Percentiles rank a stretch among this genome's conserved stretches.
These are phyloP conservation scores for Flaveria ramosissima DNA, from an alignment of 129 eudicot species.

Conservation along the genomic window DNA sequence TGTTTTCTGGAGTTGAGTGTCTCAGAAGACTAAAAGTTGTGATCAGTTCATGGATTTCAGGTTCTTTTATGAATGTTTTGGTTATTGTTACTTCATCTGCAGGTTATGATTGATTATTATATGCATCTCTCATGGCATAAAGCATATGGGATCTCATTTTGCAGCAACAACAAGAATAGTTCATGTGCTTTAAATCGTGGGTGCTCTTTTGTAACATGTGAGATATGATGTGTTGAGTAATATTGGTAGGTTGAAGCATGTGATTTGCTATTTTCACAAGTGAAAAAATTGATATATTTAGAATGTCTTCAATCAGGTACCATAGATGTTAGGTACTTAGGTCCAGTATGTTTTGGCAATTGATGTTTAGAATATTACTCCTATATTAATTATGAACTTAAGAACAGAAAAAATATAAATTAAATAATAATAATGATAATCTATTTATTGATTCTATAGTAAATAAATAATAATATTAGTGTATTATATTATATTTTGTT, in stretches of 20 bases:
- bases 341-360: background rate
- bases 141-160: constrained; percentile 4
- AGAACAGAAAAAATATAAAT: too few relatives aligned
- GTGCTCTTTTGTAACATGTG: constrained; percentile 9
- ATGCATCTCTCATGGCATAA: background rate
- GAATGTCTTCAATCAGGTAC: background rate
- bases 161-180: background rate
- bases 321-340: background rate
- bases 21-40: background rate
- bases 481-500: too few relatives aligned
- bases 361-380: background rate
- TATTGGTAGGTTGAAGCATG: constrained; percentile 16
- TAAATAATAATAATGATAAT: too few relatives aligned
- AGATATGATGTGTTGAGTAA: background rate
- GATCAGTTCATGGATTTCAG: background rate
- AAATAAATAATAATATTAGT: too few relatives aligned
- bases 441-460: too few relatives aligned
- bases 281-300: background rate
- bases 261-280: background rate
- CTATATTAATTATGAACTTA: too few relatives aligned
- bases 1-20: background rate
- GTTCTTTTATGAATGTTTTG: background rate
- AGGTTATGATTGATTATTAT: constrained; percentile 13
- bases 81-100: background rate
- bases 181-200: background rate